phyloP scores from a whole-genome alignment of 345 rosid species.

The Eucalyptus dawsonii region DNA sequence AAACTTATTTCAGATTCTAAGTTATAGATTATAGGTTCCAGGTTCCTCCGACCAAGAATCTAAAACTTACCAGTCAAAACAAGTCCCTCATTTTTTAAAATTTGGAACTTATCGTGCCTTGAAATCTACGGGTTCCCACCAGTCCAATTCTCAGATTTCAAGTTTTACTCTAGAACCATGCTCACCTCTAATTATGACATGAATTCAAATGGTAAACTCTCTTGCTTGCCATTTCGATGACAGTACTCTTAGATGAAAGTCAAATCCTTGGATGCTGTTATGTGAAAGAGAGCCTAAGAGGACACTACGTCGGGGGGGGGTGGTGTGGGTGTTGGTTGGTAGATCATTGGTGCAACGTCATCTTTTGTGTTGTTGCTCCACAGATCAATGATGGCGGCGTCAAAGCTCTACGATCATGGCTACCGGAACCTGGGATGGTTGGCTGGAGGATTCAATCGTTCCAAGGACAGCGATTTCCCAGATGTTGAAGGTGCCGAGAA shows the following conservation, averaged over 20 bases:
- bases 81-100: too few relatives aligned
- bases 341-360: not conserved
- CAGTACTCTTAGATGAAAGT: not conserved
- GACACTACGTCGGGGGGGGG: not conserved
- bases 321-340: too few relatives aligned
- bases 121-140: accelerated
- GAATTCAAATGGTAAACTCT: not conserved
- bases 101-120: accelerated
- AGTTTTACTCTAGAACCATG: accelerated
- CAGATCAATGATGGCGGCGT: slow-evolving; percentile 59
- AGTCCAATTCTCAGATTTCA: accelerated
- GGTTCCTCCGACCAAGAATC: too few relatives aligned
- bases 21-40: too few relatives aligned
- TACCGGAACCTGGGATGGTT: slow-evolving; percentile 74
- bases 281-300: not conserved
- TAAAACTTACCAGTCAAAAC: accelerated
- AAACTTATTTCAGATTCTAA: too few relatives aligned
- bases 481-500: slow-evolving; percentile 52
- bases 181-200: not conserved
- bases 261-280: not conserved
- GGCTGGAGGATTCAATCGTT: slow-evolving; percentile 69
- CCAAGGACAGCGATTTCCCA: slow-evolving; percentile 44
- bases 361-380: not conserved
- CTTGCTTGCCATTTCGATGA: not conserved
- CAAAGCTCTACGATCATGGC: slow-evolving; percentile 43